Conservation (phyloP, 805 yeast genomes). For the Hanseniaspora taiwanica region DNA sequence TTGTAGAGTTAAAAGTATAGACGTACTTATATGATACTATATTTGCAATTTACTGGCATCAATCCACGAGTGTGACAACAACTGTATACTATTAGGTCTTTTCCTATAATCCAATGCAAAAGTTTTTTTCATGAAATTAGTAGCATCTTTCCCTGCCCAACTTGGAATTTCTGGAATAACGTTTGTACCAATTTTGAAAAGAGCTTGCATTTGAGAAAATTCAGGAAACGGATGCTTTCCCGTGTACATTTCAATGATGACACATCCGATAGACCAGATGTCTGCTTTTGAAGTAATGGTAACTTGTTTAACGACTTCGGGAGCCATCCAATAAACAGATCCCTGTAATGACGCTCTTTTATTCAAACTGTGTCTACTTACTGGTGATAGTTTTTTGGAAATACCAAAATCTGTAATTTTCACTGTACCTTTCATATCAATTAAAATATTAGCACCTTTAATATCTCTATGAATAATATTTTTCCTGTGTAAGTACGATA, state of each 20-base stretch:
- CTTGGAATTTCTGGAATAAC: slow-evolving; percentile 70
- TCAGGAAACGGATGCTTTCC: slow-evolving; percentile 95
- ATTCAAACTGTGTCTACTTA: slow-evolving; percentile 23
- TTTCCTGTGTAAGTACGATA: slow-evolving; percentile 58
- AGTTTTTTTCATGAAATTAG: slow-evolving; percentile 41
- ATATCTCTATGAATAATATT: slow-evolving; percentile 78
- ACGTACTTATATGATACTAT: neutral
- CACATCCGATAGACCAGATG: slow-evolving; percentile 94
- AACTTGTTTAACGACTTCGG: slow-evolving; percentile 91
- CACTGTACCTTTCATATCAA: slow-evolving; percentile 67
- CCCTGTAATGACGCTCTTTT: slow-evolving; percentile 79
- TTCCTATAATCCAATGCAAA: slow-evolving; percentile 63
- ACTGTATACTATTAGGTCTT: slow-evolving; percentile 61
- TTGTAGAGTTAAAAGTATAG: neutral
- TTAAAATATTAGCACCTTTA: slow-evolving; percentile 77
- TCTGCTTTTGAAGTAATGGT: slow-evolving; percentile 88
- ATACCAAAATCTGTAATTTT: slow-evolving; percentile 84
- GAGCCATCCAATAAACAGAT: slow-evolving; percentile 98
- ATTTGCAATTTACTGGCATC: slow-evolving; percentile 13
- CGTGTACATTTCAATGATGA: slow-evolving; percentile 88
- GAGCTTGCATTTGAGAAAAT: slow-evolving; percentile 92
- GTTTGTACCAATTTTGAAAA: slow-evolving; percentile 83
- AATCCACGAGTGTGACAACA: slow-evolving; percentile 39
- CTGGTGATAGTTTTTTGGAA: slow-evolving; percentile 52
- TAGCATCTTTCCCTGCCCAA: slow-evolving; percentile 42